Conservation (phyloP, 306 rosid species). For the Ormosia emarginata region DNA sequence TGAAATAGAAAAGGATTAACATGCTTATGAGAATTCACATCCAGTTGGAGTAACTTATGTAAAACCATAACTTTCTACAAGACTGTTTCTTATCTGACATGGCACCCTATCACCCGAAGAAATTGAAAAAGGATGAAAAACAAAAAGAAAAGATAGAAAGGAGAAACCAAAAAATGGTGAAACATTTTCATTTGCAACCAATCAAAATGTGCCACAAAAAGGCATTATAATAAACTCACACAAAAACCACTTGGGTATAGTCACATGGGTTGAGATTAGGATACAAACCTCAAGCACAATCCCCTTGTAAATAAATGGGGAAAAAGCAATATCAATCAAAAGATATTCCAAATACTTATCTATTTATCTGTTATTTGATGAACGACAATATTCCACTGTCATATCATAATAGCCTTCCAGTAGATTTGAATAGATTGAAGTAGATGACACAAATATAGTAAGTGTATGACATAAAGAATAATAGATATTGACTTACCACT, state of each 20-base stretch:
- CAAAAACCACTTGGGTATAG: not conserved
- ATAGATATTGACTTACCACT: constrained; percentile 56
- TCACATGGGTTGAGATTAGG: not conserved
- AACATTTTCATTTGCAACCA: not conserved
- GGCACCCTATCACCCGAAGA: not conserved
- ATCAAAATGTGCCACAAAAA: not conserved
- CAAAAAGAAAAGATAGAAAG: not conserved
- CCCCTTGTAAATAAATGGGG: not conserved
- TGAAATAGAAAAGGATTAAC: constrained; percentile 43
- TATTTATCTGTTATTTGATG: not conserved
- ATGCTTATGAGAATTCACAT: constrained; percentile 17
- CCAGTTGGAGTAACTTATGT: not conserved
- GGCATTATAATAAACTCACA: not conserved
- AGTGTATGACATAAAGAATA: not conserved
- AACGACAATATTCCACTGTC: not conserved
- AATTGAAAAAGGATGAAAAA: not conserved
- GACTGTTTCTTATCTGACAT: not conserved
- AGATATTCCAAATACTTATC: not conserved
- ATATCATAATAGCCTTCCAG: not conserved
- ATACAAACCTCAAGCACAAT: not conserved
- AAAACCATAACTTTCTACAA: not conserved
- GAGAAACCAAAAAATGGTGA: not conserved
- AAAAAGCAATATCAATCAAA: not conserved
- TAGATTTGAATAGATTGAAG: not conserved
- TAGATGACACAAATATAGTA: not conserved